Percentiles rank a stretch among this genome's conserved stretches.
Conservation (phyloP, 2,329 filamentous ascomycete genomes). For the Nectriaceae sp. region DNA sequence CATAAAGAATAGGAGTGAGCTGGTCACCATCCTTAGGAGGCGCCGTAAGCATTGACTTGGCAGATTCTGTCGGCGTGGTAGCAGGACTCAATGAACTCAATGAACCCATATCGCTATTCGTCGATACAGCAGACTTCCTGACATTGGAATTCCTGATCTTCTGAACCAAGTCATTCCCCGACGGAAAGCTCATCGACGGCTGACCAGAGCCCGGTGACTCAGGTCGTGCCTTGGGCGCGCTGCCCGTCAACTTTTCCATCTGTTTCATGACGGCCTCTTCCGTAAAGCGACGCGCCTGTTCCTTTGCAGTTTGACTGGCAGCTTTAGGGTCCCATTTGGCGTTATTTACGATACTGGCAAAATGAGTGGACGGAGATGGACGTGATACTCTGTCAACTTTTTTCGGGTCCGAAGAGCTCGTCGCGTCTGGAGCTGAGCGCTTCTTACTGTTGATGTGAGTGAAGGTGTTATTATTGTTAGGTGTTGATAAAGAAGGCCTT, state of each 20-base stretch:
- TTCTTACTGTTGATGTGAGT: no score
- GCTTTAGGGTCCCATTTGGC: no score
- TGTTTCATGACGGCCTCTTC: conserved; percentile 18
- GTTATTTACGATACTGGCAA: no score
- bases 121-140: background rate
- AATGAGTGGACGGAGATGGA: no score
- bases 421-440: no score
- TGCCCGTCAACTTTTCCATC: background rate
- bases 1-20: conserved; percentile 15
- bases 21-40: conserved; percentile 6
- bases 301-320: conserved; percentile 2
- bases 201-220: background rate
- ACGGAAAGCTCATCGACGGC: conserved; percentile 11
- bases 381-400: no score
- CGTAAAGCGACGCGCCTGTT: conserved; percentile 18
- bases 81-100: no score
- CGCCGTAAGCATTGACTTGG: background rate
- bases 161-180: conserved; percentile 14
- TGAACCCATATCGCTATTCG: no score
- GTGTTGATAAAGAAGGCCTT: no score
- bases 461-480: no score
- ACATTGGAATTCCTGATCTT: conserved; percentile 9
- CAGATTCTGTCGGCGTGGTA: background rate
- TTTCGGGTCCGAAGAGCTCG: no score
- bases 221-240: background rate